Base-by-base conservation (phyloP, 305 asterid genomes). In the Ruellia speciosa region DNA sequence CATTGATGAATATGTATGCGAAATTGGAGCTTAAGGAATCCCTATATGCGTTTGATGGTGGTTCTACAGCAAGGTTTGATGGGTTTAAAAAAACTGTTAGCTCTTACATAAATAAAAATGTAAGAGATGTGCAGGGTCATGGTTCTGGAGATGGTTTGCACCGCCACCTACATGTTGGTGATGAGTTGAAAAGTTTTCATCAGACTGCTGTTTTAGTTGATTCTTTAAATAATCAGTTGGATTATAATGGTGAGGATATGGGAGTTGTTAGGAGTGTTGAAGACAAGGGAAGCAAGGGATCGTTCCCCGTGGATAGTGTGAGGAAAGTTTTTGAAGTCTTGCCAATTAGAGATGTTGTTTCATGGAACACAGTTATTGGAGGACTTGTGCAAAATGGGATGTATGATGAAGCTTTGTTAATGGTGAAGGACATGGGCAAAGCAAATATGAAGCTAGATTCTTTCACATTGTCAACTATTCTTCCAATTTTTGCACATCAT, bases 311-410 rank as follows among this genome's bases (percentile, higher is more conserved):
- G n/a, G 76, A 75, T 60, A 77, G 82, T 58, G 89, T 80, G 61
- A 60, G 69, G 54, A 87, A 83, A 76, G 82, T 87, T 66, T 90
- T 87, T 14, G 86, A 81, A 64, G 54, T n/a, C 64, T 85, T 90
- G 97, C 87, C 81, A 0, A 60, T 55, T 46, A 76, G 76, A 72
- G 97, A 90, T 68, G 72, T 70, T 60, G 97, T 90, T 56, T 87
- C 97, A 1, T 90, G 97, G 96, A 90, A 87, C 81, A 85, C 94
- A 0, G 80, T 87, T 19, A 80, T 87, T 28, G 87, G 83, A 53
- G 95, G 92, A 43, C 66, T 54, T 61, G 72, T 76, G 62, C 83
- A 80, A 54, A 78, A 75, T 35, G 75, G 86, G 66, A 72, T 71
- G 81, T 52, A 70, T 51, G 67, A 57, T 60, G 88, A 80, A 70